Base-by-base conservation (phyloP, 1,139 yeast genomes). In the Kazachstania sp. region DNA sequence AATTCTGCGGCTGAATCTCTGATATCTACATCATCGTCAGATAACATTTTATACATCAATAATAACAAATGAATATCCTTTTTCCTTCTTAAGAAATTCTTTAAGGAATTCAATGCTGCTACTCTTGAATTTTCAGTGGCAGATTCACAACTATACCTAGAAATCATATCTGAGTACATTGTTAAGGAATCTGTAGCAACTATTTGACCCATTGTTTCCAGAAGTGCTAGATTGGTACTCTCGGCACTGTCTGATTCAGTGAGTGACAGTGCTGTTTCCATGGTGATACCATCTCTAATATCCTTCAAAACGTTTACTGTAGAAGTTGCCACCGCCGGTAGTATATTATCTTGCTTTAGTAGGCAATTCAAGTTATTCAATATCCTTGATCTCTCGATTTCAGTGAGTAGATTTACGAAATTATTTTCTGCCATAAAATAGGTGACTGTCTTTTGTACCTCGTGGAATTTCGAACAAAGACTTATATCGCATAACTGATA, bases 21-120 rank as follows among this genome's bases (percentile, higher is more conserved):
- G 12, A 79, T 67, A 9, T 67, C 73, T 8, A 70, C 73, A 52
- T 81, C 86, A 57, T 83, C 92, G 60, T 84, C 94, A 45, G 71
- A 68, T 15, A 81, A 61, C 50, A 70, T 74, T 15, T 62, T 57
- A 51, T 68, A 71, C 1, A 78, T 56, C 12, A 61, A 51, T 16
- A 71, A 54, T 28, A 61, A 47, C 11, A 59, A 53, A 18, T 45
- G 43, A 3, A 53, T 44, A 18, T 50, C 26, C 42, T 37, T 20
- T 38, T 32, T 6, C 32, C 46, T 19, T 46, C 52, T 16, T 51
- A 58, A 50, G 51, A 61, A 44, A 67, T 68, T 46, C 31, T 67
- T 56, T 11, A 79, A 57, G 0, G 85, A 76, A 8, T 60, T 65
- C 36, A 79, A 58, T 1, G 79, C 71, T 0, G 84, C 66, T 15